These are phyloP conservation scores for Holtermannia corniformis DNA, from an alignment of 768 basidiomycete species.

Conservation along the genomic window DNA sequence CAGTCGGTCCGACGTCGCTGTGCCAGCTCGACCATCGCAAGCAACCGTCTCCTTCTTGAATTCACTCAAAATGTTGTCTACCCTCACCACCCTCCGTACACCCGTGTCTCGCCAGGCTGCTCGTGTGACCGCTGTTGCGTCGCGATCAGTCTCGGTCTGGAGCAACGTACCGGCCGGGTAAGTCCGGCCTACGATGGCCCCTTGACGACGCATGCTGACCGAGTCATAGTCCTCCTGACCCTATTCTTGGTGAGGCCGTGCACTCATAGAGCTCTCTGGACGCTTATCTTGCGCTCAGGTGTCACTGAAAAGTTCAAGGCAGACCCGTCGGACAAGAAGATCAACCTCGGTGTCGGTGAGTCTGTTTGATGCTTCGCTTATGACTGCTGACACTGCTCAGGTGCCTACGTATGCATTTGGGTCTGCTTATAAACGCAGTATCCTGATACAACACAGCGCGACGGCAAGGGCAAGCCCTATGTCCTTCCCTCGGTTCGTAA, in stretches of 20 bases:
- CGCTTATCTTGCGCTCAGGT: constrained; percentile 21
- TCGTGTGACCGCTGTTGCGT: constrained; percentile 5
- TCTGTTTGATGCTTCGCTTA: constrained; percentile 44
- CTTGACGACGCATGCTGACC: not conserved
- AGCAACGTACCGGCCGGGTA: constrained; percentile 35
- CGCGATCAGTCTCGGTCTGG: constrained; percentile 28
- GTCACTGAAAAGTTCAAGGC: constrained; percentile 94
- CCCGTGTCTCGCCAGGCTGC: not conserved
- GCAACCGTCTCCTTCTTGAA: not conserved
- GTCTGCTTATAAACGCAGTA: not conserved
- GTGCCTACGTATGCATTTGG: constrained; percentile 29
- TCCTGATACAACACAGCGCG: constrained; percentile 46
- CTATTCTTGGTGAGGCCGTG: constrained; percentile 32
- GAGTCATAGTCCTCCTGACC: constrained; percentile 31
- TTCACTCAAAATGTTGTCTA: not conserved
- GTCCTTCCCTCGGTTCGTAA: constrained; percentile 81
- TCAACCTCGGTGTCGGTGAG: constrained; percentile 95
- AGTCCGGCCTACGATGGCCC: constrained; percentile 13
- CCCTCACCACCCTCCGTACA: not conserved
- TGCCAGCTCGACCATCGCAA: not conserved
- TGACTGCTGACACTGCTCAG: not conserved
- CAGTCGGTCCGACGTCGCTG: not conserved
- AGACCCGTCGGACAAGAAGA: constrained; percentile 81
- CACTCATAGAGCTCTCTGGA: too few relatives aligned
- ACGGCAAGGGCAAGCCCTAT: constrained; percentile 89